Conservation (phyloP, 768 basidiomycete genomes). For the Sarcodon aspratus region DNA sequence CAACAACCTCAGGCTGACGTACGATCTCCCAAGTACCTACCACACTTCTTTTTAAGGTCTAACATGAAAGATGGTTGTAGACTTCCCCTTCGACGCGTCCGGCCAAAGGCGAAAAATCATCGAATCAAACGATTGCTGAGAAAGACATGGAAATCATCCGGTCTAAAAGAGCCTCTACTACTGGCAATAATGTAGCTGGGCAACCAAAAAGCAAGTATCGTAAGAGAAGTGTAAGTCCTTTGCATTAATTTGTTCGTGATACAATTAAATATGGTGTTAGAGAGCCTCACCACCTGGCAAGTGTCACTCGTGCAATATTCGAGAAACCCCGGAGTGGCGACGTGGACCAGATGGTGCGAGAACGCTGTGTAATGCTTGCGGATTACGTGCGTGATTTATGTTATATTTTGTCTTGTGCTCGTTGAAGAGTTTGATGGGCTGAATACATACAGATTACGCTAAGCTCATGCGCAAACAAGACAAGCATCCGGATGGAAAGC, state of each 20-base stretch:
- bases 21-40: no score
- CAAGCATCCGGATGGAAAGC: conserved; percentile 48
- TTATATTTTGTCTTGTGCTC: neutral
- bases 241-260: conserved; percentile 8
- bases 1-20: no score
- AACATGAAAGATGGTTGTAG: conserved; percentile 1
- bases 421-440: neutral
- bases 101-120: conserved; percentile 15
- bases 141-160: conserved; percentile 82
- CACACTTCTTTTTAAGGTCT: no score
- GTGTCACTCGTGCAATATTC: conserved; percentile 80
- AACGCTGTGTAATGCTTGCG: conserved; percentile 80
- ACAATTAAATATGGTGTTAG: conserved; percentile 21
- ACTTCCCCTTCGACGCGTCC: conserved; percentile 11
- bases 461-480: conserved; percentile 75
- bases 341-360: conserved; percentile 77
- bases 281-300: conserved; percentile 79
- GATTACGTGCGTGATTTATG: conserved; percentile 51
- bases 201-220: conserved; percentile 73
- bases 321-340: conserved; percentile 84
- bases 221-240: conserved; percentile 66
- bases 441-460: conserved; percentile 49
- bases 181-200: conserved; percentile 32
- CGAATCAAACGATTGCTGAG: conserved; percentile 53
- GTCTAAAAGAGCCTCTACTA: conserved; percentile 64